Percentiles rank a stretch among this genome's conserved stretches.
Conservation (phyloP, 306 rosid species). For the Corylus americana region DNA sequence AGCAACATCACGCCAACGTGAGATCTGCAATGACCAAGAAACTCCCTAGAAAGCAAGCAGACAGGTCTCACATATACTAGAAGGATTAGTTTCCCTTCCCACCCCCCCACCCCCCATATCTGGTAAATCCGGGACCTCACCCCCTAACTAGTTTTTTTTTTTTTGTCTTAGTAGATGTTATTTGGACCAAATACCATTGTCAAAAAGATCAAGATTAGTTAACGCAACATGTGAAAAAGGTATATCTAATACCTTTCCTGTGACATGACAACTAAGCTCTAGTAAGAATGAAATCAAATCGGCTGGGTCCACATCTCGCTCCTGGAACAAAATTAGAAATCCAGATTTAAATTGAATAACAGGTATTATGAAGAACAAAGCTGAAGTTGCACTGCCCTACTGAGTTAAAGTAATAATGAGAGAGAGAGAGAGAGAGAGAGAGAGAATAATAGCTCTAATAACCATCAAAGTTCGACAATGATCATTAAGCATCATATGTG, state of each 20-base stretch:
- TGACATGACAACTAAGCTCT: conserved; percentile 95
- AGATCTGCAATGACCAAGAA: conserved; percentile 17
- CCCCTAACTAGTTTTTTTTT: background rate
- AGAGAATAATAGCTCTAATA: no score
- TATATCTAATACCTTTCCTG: conserved; percentile 70
- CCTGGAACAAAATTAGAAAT: conserved; percentile 55
- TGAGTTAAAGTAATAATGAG: background rate
- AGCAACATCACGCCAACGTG: conserved; percentile 20
- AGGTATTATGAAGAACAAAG: conserved; percentile 12
- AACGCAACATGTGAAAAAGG: conserved; percentile 17
- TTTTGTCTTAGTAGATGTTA: background rate
- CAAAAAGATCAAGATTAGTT: conserved; percentile 4
- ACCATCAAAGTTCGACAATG: background rate
- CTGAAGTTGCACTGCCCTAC: conserved; percentile 13
- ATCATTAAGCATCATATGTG: background rate
- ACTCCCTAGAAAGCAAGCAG: conserved; percentile 14
- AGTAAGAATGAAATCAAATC: conserved; percentile 89
- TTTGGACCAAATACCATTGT: background rate
- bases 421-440: no score
- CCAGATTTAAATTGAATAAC: conserved; percentile 16
- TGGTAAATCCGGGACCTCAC: background rate
- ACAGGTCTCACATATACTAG: background rate
- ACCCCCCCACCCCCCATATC: no score
- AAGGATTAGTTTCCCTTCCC: background rate
- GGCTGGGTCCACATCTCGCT: conserved; percentile 79